Conservation (phyloP, 306 rosid species). For the Acmispon strigosus region DNA sequence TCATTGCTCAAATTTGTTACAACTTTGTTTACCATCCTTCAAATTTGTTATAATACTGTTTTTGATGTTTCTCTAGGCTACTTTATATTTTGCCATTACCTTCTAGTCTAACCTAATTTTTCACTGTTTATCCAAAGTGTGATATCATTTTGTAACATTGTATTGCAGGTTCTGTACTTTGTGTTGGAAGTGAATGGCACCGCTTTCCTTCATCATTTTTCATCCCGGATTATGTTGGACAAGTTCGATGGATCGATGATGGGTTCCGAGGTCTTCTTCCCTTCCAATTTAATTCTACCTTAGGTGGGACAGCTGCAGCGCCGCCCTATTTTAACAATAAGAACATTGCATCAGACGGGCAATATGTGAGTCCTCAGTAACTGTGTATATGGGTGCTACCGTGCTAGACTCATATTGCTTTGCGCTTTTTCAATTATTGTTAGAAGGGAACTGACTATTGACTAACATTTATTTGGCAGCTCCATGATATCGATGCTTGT, state of each 20-base stretch:
- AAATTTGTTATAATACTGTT: not conserved
- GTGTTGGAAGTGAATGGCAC: conserved; percentile 98
- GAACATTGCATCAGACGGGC: conserved; percentile 73
- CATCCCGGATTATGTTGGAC: conserved; percentile 64
- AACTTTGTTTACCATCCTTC: not conserved
- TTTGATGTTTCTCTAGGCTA: not conserved
- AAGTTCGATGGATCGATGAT: conserved; percentile 91
- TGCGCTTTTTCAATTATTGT: not conserved
- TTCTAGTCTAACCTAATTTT: not conserved
- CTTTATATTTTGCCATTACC: not conserved
- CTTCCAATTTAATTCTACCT: conserved; percentile 74
- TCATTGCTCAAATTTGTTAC: not conserved
- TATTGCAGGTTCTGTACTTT: conserved; percentile 70
- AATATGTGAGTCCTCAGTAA: conserved; percentile 49
- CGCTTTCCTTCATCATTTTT: conserved; percentile 93
- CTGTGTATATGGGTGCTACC: not conserved
- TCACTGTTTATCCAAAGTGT: not conserved
- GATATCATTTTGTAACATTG: not conserved
- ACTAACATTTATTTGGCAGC: conserved; percentile 39
- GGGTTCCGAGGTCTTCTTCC: conserved; percentile 97
- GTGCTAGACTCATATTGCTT: not conserved
- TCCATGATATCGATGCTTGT: conserved; percentile 59
- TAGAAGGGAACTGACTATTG: conserved; percentile 19
- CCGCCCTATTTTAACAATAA: conserved; percentile 76
- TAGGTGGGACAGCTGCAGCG: conserved; percentile 93